Evolutionary conservation across 352 stramenopile species (phyloP).

Genomic region (Globisporangium okanoganense): DNA sequence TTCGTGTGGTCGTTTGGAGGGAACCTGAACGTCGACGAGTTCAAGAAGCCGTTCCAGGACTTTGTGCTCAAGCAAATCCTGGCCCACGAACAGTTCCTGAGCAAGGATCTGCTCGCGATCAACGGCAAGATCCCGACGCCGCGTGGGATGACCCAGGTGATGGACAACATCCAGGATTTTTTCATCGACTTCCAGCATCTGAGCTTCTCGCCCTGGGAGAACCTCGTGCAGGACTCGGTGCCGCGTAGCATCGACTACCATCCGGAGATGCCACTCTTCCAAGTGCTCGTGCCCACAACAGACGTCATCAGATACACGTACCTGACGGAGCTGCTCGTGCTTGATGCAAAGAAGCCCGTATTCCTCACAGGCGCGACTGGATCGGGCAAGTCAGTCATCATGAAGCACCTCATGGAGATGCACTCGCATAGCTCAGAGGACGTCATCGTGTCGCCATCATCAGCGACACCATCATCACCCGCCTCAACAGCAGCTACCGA

Average conservation of each 20-base stretch:
- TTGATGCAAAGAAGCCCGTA: slow-evolving; percentile 64
- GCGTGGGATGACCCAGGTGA: slow-evolving; percentile 35
- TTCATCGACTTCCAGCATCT: slow-evolving; percentile 61
- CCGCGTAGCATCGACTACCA: slow-evolving; percentile 19
- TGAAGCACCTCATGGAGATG: slow-evolving; percentile 62
- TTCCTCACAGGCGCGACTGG: slow-evolving; percentile 89
- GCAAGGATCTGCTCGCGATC: slow-evolving; percentile 41
- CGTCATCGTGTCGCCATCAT: neutral
- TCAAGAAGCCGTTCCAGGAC: slow-evolving; percentile 41
- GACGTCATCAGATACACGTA: slow-evolving; percentile 67
- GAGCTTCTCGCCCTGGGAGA: slow-evolving; percentile 62
- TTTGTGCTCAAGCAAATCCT: slow-evolving; percentile 43
- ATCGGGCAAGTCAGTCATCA: slow-evolving; percentile 84
- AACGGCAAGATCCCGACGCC: slow-evolving; percentile 48
- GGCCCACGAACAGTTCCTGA: slow-evolving; percentile 46
- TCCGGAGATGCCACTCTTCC: slow-evolving; percentile 29
- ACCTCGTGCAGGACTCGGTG: slow-evolving; percentile 11
- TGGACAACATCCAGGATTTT: slow-evolving; percentile 61
- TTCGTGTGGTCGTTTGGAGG: slow-evolving; percentile 73
- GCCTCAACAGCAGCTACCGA: neutral
- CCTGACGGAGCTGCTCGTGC: slow-evolving; percentile 44
- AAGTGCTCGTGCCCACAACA: slow-evolving; percentile 60
- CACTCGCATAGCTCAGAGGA: slow-evolving; percentile 11
- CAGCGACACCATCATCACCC: neutral
- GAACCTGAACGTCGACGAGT: slow-evolving; percentile 41